Evolutionary conservation across 768 basidiomycete species (phyloP).

Genomic region (Mycena floridula): DNA sequence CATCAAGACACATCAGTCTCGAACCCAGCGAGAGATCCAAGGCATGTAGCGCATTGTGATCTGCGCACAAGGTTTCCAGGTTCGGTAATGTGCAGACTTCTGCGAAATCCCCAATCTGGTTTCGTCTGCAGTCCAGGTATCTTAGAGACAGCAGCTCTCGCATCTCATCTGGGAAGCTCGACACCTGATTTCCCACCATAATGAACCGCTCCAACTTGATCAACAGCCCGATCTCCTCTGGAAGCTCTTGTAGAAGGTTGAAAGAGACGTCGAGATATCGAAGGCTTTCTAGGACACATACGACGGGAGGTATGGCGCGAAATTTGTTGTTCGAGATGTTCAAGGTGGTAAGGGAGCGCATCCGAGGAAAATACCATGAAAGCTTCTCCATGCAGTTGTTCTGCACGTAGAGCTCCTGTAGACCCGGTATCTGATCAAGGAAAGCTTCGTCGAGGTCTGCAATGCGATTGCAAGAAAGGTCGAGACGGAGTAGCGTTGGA

Average conservation of each 20-base stretch:
- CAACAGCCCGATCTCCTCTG: slow-evolving; percentile 72
- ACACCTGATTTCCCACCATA: slow-evolving; percentile 82
- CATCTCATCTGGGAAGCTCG: slow-evolving; percentile 61
- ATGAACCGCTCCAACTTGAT: slow-evolving; percentile 62
- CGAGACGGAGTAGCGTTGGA: slow-evolving; percentile 84
- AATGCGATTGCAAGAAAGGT: too few species aligned
- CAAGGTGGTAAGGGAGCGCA: slow-evolving; percentile 65
- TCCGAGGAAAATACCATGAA: slow-evolving; percentile 76
- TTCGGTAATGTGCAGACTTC: slow-evolving; percentile 63
- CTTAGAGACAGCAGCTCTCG: slow-evolving; percentile 50
- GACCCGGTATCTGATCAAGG: too few species aligned
- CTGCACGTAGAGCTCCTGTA: slow-evolving; percentile 73
- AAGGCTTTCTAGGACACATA: slow-evolving; percentile 71
- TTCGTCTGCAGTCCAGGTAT: slow-evolving; percentile 86
- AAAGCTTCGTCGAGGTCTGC: slow-evolving; percentile 82
- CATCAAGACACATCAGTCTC: slow-evolving; percentile 57
- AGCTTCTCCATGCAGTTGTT: slow-evolving; percentile 90
- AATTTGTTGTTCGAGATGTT: too few species aligned
- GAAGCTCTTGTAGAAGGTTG: slow-evolving; percentile 80
- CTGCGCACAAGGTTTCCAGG: slow-evolving; percentile 66
- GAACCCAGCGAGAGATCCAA: slow-evolving; percentile 76
- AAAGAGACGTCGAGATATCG: slow-evolving; percentile 91
- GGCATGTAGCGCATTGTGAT: slow-evolving; percentile 78
- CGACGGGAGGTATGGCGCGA: slow-evolving; percentile 61
- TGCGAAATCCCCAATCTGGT: slow-evolving; percentile 72